Conservation (phyloP, 2,329 filamentous ascomycete species). For the Colletotrichum costaricense region DNA sequence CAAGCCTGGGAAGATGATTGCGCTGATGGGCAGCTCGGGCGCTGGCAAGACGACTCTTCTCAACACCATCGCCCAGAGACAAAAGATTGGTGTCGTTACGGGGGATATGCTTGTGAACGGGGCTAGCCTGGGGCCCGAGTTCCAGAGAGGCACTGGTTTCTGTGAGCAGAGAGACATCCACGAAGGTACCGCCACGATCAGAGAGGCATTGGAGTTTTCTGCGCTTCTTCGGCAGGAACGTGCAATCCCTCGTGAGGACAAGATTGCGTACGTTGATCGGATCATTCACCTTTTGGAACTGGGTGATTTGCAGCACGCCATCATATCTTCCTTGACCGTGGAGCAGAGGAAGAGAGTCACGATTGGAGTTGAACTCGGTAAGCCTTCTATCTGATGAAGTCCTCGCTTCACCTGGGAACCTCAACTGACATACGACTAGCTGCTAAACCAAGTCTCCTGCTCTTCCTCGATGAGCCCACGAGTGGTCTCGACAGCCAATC, state of each 20-base stretch:
- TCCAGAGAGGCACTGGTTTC: slow-evolving; percentile 76
- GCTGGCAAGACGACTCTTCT: slow-evolving; percentile 88
- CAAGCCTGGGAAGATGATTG: slow-evolving; percentile 83
- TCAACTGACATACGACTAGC: not conserved
- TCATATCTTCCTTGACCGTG: slow-evolving; percentile 63
- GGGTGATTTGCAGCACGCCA: slow-evolving; percentile 71
- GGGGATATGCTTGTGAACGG: slow-evolving; percentile 75
- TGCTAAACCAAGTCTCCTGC: slow-evolving; percentile 73
- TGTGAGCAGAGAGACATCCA: slow-evolving; percentile 78
- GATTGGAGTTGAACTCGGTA: slow-evolving; percentile 74
- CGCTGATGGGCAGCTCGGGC: slow-evolving; percentile 83
- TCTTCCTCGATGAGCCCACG: slow-evolving; percentile 78
- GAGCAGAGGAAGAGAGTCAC: slow-evolving; percentile 73
- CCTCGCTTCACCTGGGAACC: no score
- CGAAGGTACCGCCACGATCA: slow-evolving; percentile 72
- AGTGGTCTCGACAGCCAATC: slow-evolving; percentile 52
- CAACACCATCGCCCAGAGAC: slow-evolving; percentile 79
- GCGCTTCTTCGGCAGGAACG: slow-evolving; percentile 72
- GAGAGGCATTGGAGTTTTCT: slow-evolving; percentile 76
- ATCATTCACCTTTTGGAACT: slow-evolving; percentile 76
- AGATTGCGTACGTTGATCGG: slow-evolving; percentile 73
- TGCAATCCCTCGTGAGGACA: slow-evolving; percentile 65
- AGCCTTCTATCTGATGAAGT: not conserved
- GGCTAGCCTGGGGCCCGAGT: slow-evolving; percentile 65
- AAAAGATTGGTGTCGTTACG: slow-evolving; percentile 71